phyloP scores from a whole-genome alignment of 140 eudicot genomes.

The Flaveria floridana region DNA sequence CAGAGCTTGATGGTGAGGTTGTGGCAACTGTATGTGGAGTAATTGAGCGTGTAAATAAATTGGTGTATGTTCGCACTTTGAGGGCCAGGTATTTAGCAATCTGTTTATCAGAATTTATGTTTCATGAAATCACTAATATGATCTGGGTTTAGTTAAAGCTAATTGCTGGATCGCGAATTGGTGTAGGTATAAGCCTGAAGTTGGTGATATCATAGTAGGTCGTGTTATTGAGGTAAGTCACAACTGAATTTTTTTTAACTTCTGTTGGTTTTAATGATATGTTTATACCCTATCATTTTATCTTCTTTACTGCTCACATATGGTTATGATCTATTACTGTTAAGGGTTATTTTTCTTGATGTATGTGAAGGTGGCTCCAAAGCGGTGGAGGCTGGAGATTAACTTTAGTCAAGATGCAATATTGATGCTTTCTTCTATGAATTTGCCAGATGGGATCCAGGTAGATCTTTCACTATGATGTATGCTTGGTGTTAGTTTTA shows the following conservation, averaged over 20 bases:
- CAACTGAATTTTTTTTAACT: neutral
- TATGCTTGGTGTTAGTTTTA: neutral
- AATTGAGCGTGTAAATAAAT: slow-evolving; percentile 82
- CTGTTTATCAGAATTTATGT: slow-evolving; percentile 1
- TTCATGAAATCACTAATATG: neutral
- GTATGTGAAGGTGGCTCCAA: slow-evolving; percentile 71
- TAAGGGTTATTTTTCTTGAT: neutral
- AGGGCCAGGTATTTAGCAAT: slow-evolving; percentile 61
- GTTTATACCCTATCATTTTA: neutral
- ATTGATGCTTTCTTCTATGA: slow-evolving; percentile 95
- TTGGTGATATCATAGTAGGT: slow-evolving; percentile 90
- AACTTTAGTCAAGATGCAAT: slow-evolving; percentile 91
- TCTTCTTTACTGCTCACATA: neutral
- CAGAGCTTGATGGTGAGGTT: slow-evolving; percentile 69
- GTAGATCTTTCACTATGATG: slow-evolving; percentile 32
- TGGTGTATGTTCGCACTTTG: slow-evolving; percentile 73
- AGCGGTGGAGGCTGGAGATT: slow-evolving; percentile 92
- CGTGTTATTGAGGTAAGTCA: slow-evolving; percentile 73
- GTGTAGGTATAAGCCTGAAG: slow-evolving; percentile 87
- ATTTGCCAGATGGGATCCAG: slow-evolving; percentile 85
- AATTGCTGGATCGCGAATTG: slow-evolving; percentile 15
- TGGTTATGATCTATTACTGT: neutral
- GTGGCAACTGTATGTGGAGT: slow-evolving; percentile 92
- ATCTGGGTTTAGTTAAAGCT: slow-evolving; percentile 4
- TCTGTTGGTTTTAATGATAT: neutral